A percentile compares a stretch with the other conserved stretches of the same genome.
Conservation (phyloP, 2,329 filamentous ascomycete species). For the Penicillium sp. region DNA sequence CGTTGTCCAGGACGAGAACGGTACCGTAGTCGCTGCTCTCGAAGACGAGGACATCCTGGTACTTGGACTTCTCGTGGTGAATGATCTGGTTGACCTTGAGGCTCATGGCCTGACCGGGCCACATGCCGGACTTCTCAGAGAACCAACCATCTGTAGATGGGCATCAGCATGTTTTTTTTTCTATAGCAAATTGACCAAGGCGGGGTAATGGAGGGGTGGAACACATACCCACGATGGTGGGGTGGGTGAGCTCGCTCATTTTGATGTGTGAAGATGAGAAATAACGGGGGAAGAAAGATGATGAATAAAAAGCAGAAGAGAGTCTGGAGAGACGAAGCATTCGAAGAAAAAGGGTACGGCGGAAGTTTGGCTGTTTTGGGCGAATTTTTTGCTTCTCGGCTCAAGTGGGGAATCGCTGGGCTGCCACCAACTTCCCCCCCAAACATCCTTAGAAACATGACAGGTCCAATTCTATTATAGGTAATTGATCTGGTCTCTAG, state of each 20-base stretch:
- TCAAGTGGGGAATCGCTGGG: conserved; percentile 18
- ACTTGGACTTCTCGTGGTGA: conserved; percentile 98
- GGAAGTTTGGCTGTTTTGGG: conserved; percentile 28
- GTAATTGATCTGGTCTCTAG: background rate
- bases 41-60: conserved; percentile 98
- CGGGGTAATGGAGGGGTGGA: conserved; percentile 11
- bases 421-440: conserved; percentile 4
- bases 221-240: conserved; percentile 69
- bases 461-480: background rate
- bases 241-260: conserved; percentile 71
- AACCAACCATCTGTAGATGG: conserved; percentile 91
- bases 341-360: conserved; percentile 25
- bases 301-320: conserved; percentile 18
- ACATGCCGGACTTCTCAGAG: conserved; percentile 98
- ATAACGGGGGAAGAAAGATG: conserved; percentile 14
- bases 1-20: conserved; percentile 95
- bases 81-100: conserved; percentile 96
- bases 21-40: conserved; percentile 96
- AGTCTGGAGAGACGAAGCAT: conserved; percentile 22
- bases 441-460: background rate
- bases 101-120: conserved; percentile 98
- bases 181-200: too few relatives aligned
- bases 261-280: conserved; percentile 33
- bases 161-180: conserved; percentile 12
- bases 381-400: conserved; percentile 15